Base-by-base conservation (phyloP, 2,329 filamentous ascomycete genomes). In the Colletotrichum kahawae region DNA sequence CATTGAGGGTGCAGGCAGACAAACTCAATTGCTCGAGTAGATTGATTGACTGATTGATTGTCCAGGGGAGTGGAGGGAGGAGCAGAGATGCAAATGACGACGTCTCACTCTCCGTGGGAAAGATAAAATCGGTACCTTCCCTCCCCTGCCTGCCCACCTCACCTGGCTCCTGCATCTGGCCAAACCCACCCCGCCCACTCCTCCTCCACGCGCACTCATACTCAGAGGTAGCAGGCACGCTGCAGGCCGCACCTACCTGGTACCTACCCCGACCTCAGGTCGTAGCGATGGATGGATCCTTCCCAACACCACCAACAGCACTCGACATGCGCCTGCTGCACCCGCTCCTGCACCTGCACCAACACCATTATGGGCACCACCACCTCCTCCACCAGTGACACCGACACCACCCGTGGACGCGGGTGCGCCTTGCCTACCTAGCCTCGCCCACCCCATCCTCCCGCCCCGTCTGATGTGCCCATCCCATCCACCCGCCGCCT, bases 181-280 rank as follows among this genome's bases (percentile, higher is more conserved):
- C 38, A 31, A 60, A 62, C 51, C 66, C 66, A 69, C 69, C 34
- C 10, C 18, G 18, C 57, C 69, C 60, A 38, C 51, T 48, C 38
- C 38, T 48, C 38, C 18, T 48, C 38, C 38, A 48, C 38, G 38
- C 38, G 38, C 38, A n/a, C 38, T 48, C 18, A n/a, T 18, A 48
- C 38, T 48, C 1, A 48, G 38, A 48, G 38, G 38, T n/a, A 48
- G 38, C 38, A 48, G n/a, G 38, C 38, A 48, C 38, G 18, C 38
- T 43, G 38, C 38, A 43, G 16, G 38, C 38, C n/a, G 38, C 38
- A 48, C 38, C 38, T 48, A 9, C 38, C 38, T 48, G 34, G 68
- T 29, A 56, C 56, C 56, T 69, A 72, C 72, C 72, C 69, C 68
- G 62, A 67, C 72, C 56, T 75, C 63, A 64, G 51, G 72, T 75